A percentile compares a stretch with the other conserved stretches of the same genome.
Evolutionary conservation across 225 moss, liverwort and hornwort genomes (phyloP).

Genomic region (Pseudoscleropodium purum): DNA sequence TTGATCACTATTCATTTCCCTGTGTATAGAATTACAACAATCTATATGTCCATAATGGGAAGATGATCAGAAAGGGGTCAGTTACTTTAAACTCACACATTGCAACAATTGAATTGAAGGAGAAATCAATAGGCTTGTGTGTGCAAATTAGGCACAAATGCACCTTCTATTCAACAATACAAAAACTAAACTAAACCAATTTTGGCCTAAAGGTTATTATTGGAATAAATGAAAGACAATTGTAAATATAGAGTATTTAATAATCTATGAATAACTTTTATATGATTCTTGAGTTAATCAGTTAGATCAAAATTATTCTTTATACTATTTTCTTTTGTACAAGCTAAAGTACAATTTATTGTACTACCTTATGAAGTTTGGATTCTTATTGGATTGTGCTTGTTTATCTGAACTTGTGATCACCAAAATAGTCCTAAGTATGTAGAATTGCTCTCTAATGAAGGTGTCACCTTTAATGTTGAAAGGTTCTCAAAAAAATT

Average conservation of each 20-base stretch:
- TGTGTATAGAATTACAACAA: no score
- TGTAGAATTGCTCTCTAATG: background rate
- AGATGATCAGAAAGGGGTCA: no score
- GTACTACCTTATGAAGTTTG: no score
- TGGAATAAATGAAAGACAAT: background rate
- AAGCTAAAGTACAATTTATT: background rate
- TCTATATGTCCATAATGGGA: no score
- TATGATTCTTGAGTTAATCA: no score
- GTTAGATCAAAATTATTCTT: background rate
- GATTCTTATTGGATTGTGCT: background rate
- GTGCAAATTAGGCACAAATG: background rate
- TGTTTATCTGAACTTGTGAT: background rate
- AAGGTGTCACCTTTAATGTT: background rate
- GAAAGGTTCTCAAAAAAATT: no score
- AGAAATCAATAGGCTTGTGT: background rate
- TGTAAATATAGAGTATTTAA: no score
- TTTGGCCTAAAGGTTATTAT: background rate
- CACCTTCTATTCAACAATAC: background rate
- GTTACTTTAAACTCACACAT: background rate
- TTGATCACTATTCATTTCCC: no score
- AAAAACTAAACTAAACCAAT: background rate
- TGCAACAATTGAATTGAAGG: background rate
- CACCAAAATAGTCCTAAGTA: background rate
- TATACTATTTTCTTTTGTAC: background rate
- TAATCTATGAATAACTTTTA: background rate